These are phyloP conservation scores for Penicillium roqueforti DNA, from an alignment of 495 filamentous ascomycete species.

Conservation along the genomic window DNA sequence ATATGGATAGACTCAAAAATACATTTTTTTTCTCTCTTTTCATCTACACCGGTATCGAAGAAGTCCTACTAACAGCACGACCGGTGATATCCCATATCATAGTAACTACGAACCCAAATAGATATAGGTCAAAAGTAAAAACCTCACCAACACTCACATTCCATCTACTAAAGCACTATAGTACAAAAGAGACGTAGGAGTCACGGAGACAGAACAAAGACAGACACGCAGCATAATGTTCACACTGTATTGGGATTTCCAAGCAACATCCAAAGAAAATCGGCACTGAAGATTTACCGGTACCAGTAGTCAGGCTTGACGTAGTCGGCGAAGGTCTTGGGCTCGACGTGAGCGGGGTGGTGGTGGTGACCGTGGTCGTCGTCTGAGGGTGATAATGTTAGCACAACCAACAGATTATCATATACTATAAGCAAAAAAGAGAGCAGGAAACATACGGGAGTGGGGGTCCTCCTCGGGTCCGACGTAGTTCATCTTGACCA, in stretches of 20 bases:
- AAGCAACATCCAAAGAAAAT: constrained; percentile 10
- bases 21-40: not conserved
- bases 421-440: not conserved
- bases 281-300: constrained; percentile 38
- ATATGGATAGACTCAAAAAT: not conserved
- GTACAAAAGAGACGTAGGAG: constrained; percentile 39
- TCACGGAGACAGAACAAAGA: constrained; percentile 25
- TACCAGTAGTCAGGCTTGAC: constrained; percentile 91
- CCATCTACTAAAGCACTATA: constrained; percentile 42
- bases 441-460: constrained; percentile 36
- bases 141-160: constrained; percentile 24
- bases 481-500: constrained; percentile 95
- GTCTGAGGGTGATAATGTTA: constrained; percentile 17
- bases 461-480: constrained; percentile 71
- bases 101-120: not conserved
- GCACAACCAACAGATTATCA: not conserved
- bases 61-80: not conserved
- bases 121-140: constrained; percentile 14
- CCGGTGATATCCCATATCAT: not conserved
- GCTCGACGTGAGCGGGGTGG: constrained; percentile 63
- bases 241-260: constrained; percentile 8
- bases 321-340: constrained; percentile 90
- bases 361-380: constrained; percentile 48
- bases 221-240: constrained; percentile 15
- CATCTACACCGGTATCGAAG: not conserved